Evolutionary conservation across 306 rosid genomes (phyloP), one percentile per base, ranked within the genome.

Genomic region (Lathyrus aphaca): DNA sequence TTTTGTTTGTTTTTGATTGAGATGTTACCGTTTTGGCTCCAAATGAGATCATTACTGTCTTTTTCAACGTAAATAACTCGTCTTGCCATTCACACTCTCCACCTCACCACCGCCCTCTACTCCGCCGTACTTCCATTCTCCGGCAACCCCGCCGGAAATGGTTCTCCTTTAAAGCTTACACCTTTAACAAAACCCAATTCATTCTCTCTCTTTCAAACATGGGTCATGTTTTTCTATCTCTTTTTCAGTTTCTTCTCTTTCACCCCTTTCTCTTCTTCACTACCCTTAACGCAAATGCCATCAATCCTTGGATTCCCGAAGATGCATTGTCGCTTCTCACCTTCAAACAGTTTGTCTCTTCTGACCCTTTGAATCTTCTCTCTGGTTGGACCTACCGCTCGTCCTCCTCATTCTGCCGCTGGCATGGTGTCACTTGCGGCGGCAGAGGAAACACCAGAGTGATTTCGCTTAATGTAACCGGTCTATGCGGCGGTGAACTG

Each of bases 321-420:
- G 85, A 87, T 6, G 90, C 85, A 81, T 76, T 85, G 77, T 74
- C 88, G 8, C 93, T 87, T 63, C 83, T 87, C 48, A 69, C 38
- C 46, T 82, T 87, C 72, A 87, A 83, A 66, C 32, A 11, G 53
- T 74, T 56, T 0, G 77, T 85, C 32, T 67, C 83, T 50, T 27
- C 74, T 4, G 86, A 74, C 70, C 84, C 85, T 66, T 77, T 42
- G 6, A 68, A 56, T 39, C 45, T 82, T 17, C 86, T 85, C 56
- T 32, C 74, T 11, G 72, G 49, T 13, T 87, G 93, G 93, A 64
- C 42, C 8, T 53, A 55, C 55, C 12, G 17, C 8, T 50, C 76
- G 15, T 77, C 81, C 10, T n/a, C 38, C 0, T 56, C 51, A 44
- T 42, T 74, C 71, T 87, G 93, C 50, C 43, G 37, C 19, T 87